phyloP scores from a whole-genome alignment of 176 grass and related monocot genomes.

The Oryza australiensis region DNA sequence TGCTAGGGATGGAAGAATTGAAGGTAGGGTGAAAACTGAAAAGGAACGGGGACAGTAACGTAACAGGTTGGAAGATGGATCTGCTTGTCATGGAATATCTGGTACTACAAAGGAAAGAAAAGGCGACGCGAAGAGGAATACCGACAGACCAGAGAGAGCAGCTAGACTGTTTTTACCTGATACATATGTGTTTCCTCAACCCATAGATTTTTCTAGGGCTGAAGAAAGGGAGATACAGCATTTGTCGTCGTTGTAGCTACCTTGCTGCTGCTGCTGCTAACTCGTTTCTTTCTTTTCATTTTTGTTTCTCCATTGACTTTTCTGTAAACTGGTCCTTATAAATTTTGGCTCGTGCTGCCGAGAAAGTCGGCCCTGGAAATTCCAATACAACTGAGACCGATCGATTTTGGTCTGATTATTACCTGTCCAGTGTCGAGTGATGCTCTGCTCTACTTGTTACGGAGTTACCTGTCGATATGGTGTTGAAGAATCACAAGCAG shows the following conservation, averaged over 20 bases:
- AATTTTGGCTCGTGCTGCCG: slow-evolving; percentile 10
- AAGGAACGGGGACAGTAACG: slow-evolving; percentile 8
- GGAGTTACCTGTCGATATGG: too few species aligned
- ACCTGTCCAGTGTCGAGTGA: background rate
- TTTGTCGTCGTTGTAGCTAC: slow-evolving; percentile 2
- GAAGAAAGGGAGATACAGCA: slow-evolving; percentile 6
- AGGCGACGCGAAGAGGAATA: background rate
- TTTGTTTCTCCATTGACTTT: background rate
- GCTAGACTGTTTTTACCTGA: slow-evolving; percentile 22
- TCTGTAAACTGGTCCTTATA: background rate
- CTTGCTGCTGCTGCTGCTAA: background rate
- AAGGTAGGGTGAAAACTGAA: background rate
- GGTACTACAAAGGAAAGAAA: background rate
- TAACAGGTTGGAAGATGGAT: slow-evolving; percentile 21
- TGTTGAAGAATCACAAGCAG: background rate
- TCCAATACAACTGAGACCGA: background rate
- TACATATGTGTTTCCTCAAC: slow-evolving; percentile 12
- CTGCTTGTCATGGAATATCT: background rate
- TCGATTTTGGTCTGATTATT: background rate
- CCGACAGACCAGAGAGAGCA: background rate
- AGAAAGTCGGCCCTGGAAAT: background rate
- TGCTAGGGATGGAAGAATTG: background rate
- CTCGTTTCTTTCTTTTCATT: background rate
- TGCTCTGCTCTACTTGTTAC: background rate
- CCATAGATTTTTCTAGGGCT: slow-evolving; percentile 25